Base-by-base conservation (phyloP, 208 protist genomes). In the Leishmania turanica region DNA sequence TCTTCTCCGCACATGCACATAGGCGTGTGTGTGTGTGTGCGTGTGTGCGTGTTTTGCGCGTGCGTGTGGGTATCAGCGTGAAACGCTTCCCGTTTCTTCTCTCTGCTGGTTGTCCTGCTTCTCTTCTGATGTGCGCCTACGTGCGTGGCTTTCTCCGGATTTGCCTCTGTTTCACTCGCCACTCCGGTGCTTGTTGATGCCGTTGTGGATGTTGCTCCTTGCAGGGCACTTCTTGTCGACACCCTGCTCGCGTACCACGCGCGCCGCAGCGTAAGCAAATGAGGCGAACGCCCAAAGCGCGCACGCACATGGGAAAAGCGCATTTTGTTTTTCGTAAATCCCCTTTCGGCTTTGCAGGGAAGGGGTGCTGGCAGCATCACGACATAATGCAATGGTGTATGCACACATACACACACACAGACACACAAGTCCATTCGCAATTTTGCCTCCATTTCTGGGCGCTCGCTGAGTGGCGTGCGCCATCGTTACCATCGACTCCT, bases 361-460 rank as follows among this genome's bases (percentile, higher is more conserved):
- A 24, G 13, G 45, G 6, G 45, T 37, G 27, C 3, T 54, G 21
- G 17, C 9, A 9, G 45, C 21, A 54, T 27, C 24, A 13, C 69
- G 69, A n/a, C n/a, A 37, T 64, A 37, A 13, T 54, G 65, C 31
- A 11, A 27, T 62, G 58, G 56, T 65, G 13, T 66, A 42, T 70
- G 69, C 53, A 69, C 58, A 69, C 45, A 70, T 6, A 75, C 56
- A 71, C 56, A 81, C 47, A 58, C 47, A 77, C 37, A 40, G 7
- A 47, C 34, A 45, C 42, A 21, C 27, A 60, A 21, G 58, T 31
- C 11, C 31, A 42, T 73, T 51, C 42, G 11, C 3, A 19, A 17
- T 54, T 53, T 73, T 54, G 8, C 27, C 24, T 53, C 47, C 47
- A 21, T 73, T 19, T 62, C 42, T 53, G 45, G 42, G 9, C n/a